phyloP scores from a whole-genome alignment of 371 early-diverging fungal species.

The Rhizopus delemar region DNA sequence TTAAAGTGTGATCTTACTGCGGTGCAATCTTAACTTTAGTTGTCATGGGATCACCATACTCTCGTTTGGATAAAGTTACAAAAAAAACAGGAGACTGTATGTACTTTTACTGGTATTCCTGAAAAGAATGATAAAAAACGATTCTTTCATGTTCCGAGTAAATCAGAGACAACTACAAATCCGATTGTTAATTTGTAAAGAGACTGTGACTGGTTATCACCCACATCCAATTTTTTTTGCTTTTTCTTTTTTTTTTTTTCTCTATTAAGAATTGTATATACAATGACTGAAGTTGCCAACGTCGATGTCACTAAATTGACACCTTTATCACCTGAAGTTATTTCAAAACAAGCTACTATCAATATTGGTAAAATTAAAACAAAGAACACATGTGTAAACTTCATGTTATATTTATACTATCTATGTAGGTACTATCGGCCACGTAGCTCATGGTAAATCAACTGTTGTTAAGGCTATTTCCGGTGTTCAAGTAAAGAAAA shows the following conservation, averaged over 20 bases:
- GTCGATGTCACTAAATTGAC: slow-evolving; percentile 61
- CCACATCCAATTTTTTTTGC: not conserved
- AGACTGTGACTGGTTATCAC: slow-evolving; percentile 12
- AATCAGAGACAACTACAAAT: too few relatives aligned
- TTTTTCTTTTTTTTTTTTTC: not conserved
- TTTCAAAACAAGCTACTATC: slow-evolving; percentile 97
- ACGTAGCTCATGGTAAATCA: slow-evolving; percentile 99
- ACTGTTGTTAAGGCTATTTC: slow-evolving; percentile 99
- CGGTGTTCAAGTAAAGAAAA: slow-evolving; percentile 82
- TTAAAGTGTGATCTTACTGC: too few relatives aligned
- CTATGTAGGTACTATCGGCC: slow-evolving; percentile 96
- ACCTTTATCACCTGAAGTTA: slow-evolving; percentile 90
- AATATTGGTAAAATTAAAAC: slow-evolving; percentile 83
- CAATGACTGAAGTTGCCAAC: slow-evolving; percentile 25
- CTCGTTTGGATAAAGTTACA: too few relatives aligned
- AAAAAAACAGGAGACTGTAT: too few relatives aligned
- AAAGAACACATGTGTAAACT: not conserved
- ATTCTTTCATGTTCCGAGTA: too few relatives aligned
- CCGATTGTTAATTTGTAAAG: not conserved
- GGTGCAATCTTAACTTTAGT: too few relatives aligned
- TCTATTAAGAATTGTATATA: slow-evolving; percentile 2
- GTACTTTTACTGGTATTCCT: too few relatives aligned
- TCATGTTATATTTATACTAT: not conserved
- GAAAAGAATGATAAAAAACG: too few relatives aligned
- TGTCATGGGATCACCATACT: too few relatives aligned